Evolutionary conservation across 768 basidiomycete species (phyloP).

Genomic region (Xanthoconium stramineum): DNA sequence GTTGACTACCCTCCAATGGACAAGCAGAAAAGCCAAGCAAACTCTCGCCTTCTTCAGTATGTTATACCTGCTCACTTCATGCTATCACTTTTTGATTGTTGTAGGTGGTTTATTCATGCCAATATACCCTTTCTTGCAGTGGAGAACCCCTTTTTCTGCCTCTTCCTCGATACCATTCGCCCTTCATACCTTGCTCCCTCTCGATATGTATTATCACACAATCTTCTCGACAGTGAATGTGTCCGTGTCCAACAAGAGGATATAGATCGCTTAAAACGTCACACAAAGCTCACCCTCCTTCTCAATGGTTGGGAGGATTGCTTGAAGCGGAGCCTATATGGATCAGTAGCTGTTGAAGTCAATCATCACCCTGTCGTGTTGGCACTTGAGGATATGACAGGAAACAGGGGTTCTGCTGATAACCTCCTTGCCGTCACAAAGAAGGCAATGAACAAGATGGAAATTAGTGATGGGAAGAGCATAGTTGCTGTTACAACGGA

Average conservation of each 20-base stretch:
- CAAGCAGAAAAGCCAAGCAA: background rate
- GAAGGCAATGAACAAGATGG: constrained; percentile 20
- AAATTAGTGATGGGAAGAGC: constrained; percentile 10
- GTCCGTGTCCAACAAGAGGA: constrained; percentile 22
- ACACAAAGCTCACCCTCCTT: constrained; percentile 23
- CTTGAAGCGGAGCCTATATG: constrained; percentile 25
- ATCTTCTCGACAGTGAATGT: constrained; percentile 21
- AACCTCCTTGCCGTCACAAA: background rate
- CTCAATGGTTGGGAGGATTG: constrained; percentile 35
- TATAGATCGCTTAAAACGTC: constrained; percentile 5
- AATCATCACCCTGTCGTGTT: constrained; percentile 24
- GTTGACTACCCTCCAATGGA: background rate
- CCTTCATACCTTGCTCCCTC: constrained; percentile 25
- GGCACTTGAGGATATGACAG: constrained; percentile 26
- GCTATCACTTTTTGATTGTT: constrained; percentile 3
- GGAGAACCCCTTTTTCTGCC: constrained; percentile 17
- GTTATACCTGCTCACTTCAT: no score
- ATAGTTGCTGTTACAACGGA: constrained; percentile 30
- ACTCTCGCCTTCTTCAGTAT: constrained; percentile 17
- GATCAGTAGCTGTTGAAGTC: constrained; percentile 23
- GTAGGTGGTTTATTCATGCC: constrained; percentile 20
- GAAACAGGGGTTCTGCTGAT: constrained; percentile 10
- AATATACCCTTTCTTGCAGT: constrained; percentile 22
- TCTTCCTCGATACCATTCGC: constrained; percentile 21
- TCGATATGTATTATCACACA: constrained; percentile 24